phyloP scores from a whole-genome alignment of 768 basidiomycete species.

The Guyanaporus albipodus region DNA sequence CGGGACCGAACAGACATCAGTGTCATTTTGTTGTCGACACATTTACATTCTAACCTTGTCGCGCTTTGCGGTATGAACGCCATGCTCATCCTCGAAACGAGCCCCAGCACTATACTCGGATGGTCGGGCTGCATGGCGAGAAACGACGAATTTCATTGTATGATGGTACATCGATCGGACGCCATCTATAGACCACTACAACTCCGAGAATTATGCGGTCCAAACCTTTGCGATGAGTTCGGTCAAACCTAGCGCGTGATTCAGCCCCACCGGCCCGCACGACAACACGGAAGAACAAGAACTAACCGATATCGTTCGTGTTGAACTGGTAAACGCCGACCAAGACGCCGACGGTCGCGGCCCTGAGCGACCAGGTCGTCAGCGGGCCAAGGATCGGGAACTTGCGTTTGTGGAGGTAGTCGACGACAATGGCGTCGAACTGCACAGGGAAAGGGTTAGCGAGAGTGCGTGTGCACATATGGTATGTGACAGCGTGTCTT shows the following conservation, averaged over 20 bases:
- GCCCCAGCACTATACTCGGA: too few species aligned
- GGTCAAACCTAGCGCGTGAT: conserved; percentile 60
- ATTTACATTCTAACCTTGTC: too few species aligned
- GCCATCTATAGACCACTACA: not conserved
- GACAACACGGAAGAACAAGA: not conserved
- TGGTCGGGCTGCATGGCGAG: too few species aligned
- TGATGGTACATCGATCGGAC: not conserved
- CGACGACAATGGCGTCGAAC: conserved; percentile 76
- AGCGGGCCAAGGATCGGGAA: conserved; percentile 77
- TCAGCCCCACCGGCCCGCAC: not conserved
- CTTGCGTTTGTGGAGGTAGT: conserved; percentile 93
- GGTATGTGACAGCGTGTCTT: conserved; percentile 20
- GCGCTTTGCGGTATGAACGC: too few species aligned
- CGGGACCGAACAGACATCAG: too few species aligned
- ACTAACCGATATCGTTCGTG: conserved; percentile 94
- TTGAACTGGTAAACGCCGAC: conserved; percentile 97
- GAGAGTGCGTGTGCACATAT: not conserved
- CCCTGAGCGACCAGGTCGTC: conserved; percentile 71
- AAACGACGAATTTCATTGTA: too few species aligned
- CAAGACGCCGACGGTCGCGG: conserved; percentile 74
- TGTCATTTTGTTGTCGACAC: too few species aligned
- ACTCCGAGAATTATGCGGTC: conserved; percentile 55
- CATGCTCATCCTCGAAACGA: too few species aligned
- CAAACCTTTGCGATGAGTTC: conserved; percentile 82
- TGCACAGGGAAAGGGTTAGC: conserved; percentile 24